Percentiles rank a stretch among this genome's conserved stretches.
These are phyloP conservation scores for Penicillium salamii DNA, from an alignment of 495 filamentous ascomycete genomes.

Conservation along the genomic window DNA sequence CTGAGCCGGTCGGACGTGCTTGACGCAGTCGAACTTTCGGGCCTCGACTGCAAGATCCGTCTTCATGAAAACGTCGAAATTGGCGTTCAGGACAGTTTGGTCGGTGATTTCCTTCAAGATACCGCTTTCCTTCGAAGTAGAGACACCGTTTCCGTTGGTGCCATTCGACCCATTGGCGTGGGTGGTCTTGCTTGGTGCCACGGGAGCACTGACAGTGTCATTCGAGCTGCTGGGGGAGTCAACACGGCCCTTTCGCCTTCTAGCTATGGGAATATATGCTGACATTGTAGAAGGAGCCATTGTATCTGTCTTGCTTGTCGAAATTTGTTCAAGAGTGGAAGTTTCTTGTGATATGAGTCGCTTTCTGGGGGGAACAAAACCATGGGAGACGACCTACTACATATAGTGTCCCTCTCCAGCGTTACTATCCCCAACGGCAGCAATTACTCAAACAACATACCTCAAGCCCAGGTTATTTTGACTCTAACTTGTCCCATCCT, in stretches of 20 bases:
- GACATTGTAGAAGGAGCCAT: constrained; percentile 6
- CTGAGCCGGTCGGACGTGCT: neutral
- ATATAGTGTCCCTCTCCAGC: neutral
- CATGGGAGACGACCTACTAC: neutral
- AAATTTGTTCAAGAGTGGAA: too few relatives aligned
- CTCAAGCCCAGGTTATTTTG: too few relatives aligned
- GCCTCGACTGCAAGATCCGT: neutral
- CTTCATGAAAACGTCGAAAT: neutral
- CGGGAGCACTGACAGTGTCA: neutral
- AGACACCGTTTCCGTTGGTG: constrained; percentile 1
- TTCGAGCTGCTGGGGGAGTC: constrained; percentile 1
- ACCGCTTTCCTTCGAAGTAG: neutral
- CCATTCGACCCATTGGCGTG: neutral
- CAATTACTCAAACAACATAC: neutral
- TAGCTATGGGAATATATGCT: neutral
- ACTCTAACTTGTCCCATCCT: too few relatives aligned
- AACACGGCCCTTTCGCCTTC: constrained; percentile 3
- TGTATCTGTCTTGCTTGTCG: neutral
- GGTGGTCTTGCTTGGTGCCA: neutral
- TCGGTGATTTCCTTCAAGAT: neutral
- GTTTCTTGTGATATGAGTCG: too few relatives aligned
- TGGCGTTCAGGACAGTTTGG: neutral
- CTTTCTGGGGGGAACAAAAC: neutral
- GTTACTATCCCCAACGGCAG: neutral
- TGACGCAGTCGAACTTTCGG: constrained; percentile 4